Percentiles rank a stretch among this genome's conserved stretches.
Evolutionary conservation across 23 red algal genomes (phyloP).

Genomic region (Gracilaria domingensis): DNA sequence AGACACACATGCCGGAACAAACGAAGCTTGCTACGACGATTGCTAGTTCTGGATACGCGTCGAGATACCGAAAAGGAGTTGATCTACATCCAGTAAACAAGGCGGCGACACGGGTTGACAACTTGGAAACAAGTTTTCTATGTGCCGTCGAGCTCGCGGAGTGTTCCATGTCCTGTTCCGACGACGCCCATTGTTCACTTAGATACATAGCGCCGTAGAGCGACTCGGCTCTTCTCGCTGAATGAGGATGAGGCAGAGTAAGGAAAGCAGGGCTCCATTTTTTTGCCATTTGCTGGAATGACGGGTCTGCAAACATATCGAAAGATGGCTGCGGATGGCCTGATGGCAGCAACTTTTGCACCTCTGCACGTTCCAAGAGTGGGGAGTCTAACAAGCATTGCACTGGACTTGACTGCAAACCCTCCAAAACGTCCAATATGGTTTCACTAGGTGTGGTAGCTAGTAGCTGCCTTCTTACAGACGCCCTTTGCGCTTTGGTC

Average conservation of each 20-base stretch:
- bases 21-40: slow-evolving; percentile 50
- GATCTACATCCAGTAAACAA: slow-evolving; percentile 52
- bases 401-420: neutral
- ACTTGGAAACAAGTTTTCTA: slow-evolving; percentile 19
- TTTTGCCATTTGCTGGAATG: slow-evolving; percentile 20
- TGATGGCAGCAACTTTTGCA: neutral
- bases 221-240: neutral
- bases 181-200: neutral
- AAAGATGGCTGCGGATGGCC: neutral
- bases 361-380: neutral
- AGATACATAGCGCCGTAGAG: slow-evolving; percentile 1
- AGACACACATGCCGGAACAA: slow-evolving; percentile 44
- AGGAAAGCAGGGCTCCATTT: slow-evolving; percentile 39
- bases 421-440: slow-evolving; percentile 19
- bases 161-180: neutral
- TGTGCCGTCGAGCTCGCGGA: neutral
- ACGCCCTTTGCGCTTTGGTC: neutral
- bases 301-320: slow-evolving; percentile 19
- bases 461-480: slow-evolving; percentile 10
- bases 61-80: slow-evolving; percentile 28
- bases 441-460: slow-evolving; percentile 29
- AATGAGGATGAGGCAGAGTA: neutral
- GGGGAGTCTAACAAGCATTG: slow-evolving; percentile 34
- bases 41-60: slow-evolving; percentile 54
- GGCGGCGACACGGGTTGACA: slow-evolving; percentile 13